phyloP scores from a whole-genome alignment of 768 basidiomycete genomes.

The Leccinum disarticulatum region DNA sequence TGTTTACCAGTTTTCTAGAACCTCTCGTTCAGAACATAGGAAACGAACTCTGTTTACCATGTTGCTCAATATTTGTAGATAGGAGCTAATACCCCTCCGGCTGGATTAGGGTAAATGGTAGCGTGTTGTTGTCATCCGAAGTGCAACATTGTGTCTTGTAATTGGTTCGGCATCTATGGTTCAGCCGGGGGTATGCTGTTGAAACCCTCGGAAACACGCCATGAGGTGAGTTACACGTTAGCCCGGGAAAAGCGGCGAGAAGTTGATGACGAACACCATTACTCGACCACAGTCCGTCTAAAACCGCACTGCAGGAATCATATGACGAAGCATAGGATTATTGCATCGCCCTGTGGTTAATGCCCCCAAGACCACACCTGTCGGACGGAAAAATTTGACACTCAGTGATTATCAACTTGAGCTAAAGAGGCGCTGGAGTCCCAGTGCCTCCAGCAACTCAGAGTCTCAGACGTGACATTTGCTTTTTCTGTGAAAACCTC shows the following conservation, averaged over 20 bases:
- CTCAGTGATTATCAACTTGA: neutral
- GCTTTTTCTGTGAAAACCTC: too few species aligned
- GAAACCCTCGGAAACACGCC: neutral
- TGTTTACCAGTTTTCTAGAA: neutral
- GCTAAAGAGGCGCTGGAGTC: too few species aligned
- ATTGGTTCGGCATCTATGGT: slow-evolving; percentile 13
- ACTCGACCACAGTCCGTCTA: neutral
- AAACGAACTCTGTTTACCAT: neutral
- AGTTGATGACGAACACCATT: neutral
- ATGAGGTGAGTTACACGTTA: neutral
- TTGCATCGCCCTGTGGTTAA: neutral
- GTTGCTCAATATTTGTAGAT: neutral
- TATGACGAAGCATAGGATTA: neutral
- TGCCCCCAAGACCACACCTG: neutral
- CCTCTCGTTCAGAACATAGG: neutral
- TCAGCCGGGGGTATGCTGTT: neutral
- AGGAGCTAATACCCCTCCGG: neutral
- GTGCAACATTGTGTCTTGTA: neutral
- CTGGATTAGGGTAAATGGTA: neutral
- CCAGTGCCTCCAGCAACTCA: too few species aligned
- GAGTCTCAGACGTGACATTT: too few species aligned
- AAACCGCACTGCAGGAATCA: neutral
- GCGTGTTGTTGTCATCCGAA: neutral
- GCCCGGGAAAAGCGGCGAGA: neutral
- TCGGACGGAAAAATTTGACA: neutral